Conservation (phyloP, 108 stramenopile genomes). For the Discostella pseudostelligera region DNA sequence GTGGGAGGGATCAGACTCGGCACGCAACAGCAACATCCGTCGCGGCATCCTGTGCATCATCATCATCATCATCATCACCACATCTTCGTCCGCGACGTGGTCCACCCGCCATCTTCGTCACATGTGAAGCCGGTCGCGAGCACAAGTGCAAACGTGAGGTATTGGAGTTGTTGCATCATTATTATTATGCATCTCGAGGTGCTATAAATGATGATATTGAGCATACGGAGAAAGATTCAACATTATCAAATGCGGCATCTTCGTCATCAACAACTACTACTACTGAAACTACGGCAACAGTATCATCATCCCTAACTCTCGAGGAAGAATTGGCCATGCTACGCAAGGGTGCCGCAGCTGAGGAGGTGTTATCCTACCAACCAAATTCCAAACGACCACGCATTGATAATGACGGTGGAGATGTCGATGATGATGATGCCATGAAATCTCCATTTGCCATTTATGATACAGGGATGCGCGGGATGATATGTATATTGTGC, state of each 20-base stretch:
- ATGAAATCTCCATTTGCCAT: conserved; percentile 56
- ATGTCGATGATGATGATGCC: neutral
- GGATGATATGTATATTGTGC: conserved; percentile 66
- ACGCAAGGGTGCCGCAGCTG: conserved; percentile 47
- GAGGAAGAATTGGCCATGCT: conserved; percentile 76
- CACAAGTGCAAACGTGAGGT: conserved; percentile 74
- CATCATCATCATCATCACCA: neutral
- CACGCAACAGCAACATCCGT: too few relatives aligned
- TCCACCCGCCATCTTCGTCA: conserved; percentile 65
- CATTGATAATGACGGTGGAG: neutral
- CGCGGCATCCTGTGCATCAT: too few relatives aligned
- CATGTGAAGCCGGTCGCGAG: conserved; percentile 74
- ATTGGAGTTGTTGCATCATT: conserved; percentile 70
- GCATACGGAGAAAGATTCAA: conserved; percentile 4
- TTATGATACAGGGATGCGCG: conserved; percentile 67
- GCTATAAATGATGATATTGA: neutral
- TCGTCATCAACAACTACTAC: neutral
- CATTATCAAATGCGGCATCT: too few relatives aligned
- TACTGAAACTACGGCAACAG: neutral
- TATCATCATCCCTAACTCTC: conserved; percentile 42
- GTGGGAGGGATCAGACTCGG: too few relatives aligned
- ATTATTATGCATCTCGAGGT: conserved; percentile 37
- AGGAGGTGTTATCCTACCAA: conserved; percentile 40
- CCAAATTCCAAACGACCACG: conserved; percentile 19
- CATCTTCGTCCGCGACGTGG: conserved; percentile 50